phyloP scores from a whole-genome alignment of 169 alveolate species.

The Cytauxzoon felis region DNA sequence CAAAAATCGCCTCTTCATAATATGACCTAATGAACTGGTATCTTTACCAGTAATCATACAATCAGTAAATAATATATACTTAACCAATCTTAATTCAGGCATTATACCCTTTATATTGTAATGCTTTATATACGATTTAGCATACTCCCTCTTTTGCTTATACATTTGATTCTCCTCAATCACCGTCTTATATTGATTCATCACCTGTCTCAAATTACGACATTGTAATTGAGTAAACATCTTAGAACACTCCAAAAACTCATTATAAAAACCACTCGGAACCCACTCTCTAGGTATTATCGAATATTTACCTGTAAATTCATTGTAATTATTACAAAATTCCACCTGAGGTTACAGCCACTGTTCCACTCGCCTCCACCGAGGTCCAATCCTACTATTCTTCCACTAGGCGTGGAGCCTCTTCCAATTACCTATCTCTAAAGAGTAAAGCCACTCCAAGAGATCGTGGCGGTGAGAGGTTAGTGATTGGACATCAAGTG shows the following conservation, averaged over 20 bases:
- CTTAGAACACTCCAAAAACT: conserved; percentile 67
- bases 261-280: conserved; percentile 67
- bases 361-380: too few species aligned
- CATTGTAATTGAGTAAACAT: conserved; percentile 59
- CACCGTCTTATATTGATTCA: conserved; percentile 23
- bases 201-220: conserved; percentile 32
- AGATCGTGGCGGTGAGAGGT: too few species aligned
- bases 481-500: too few species aligned
- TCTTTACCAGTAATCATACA: conserved; percentile 43
- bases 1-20: conserved; percentile 26
- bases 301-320: conserved; percentile 6
- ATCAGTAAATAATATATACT: conserved; percentile 32
- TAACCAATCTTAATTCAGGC: conserved; percentile 49
- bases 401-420: too few species aligned
- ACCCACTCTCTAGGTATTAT: conserved; percentile 68
- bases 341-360: too few species aligned
- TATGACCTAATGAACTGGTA: conserved; percentile 50
- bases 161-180: conserved; percentile 44
- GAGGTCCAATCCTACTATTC: too few species aligned
- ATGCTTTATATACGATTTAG: conserved; percentile 27
- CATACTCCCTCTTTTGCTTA: conserved; percentile 54
- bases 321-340: too few species aligned
- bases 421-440: too few species aligned
- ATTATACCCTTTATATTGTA: conserved; percentile 39
- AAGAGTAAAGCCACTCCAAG: too few species aligned